A percentile compares a stretch with the other conserved stretches of the same genome.
phyloP scores from a whole-genome alignment of 331 rosid genomes.

The Cydonia oblonga region DNA sequence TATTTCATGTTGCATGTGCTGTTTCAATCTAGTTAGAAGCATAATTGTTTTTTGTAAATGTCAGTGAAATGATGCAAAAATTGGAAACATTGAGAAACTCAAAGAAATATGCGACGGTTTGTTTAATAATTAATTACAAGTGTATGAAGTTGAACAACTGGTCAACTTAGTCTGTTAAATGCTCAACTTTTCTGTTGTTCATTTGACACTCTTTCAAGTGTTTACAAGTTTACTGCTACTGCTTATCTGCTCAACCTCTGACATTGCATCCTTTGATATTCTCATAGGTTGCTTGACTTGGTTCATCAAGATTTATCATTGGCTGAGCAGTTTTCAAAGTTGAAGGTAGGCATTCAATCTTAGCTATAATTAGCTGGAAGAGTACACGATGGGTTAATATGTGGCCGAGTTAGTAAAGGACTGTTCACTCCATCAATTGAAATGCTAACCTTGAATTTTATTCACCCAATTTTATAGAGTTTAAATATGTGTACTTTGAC shows the following conservation, averaged over 20 bases:
- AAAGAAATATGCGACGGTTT: background rate
- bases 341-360: constrained; percentile 47
- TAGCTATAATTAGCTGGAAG: constrained; percentile 1
- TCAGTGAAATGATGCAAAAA: background rate
- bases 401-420: background rate
- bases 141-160: background rate
- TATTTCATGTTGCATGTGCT: background rate
- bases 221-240: background rate
- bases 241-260: constrained; percentile 9
- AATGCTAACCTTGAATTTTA: background rate
- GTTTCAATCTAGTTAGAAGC: background rate
- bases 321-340: constrained; percentile 77
- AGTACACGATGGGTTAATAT: background rate
- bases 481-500: background rate
- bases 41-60: background rate
- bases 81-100: background rate
- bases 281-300: constrained; percentile 71
- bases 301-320: constrained; percentile 75
- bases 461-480: background rate
- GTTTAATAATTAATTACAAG: background rate
- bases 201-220: constrained; percentile 6
- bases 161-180: too few species aligned
- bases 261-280: constrained; percentile 6
- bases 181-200: constrained; percentile 6
- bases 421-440: background rate